Evolutionary conservation across 495 filamentous ascomycete species (phyloP), one percentile per base, ranked within the genome.

Genomic region (Cryomyces antarcticus): DNA sequence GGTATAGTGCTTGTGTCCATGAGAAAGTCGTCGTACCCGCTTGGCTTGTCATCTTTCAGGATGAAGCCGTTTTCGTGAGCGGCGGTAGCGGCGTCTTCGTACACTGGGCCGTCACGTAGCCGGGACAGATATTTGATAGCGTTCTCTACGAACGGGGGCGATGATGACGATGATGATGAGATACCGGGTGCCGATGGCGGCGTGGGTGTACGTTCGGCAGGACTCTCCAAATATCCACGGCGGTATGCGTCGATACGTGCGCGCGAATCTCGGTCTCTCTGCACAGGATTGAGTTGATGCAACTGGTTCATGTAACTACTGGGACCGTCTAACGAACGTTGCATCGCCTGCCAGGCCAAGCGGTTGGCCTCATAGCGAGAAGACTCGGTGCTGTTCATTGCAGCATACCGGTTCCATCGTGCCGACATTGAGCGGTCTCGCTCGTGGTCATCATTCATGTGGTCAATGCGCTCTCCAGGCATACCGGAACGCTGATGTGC

Each of bases 101-200:
- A 61, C 10, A 65, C 66, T 38, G 54, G 65, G 7, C 70, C 73
- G 45, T 63, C 62, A 6, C 76, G 73, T 46, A 82, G 53, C 37
- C 64, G 61, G 36, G 73, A 72, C 9, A 83, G 64, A 50, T 80
- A 82, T 47, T 67, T 68, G 49, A 83, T 75, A 4, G 69, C 70
- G 39, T 75, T 65, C 49, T 78, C 77, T 11, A 81, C 50, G 35
- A 68, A 51, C 3, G 51, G 42, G 12, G 47, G 55, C 6, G 62
- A 49, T 37, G 52, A 59, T 24, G 0, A 54, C 17, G 17, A 24
- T 2, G 17, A 2, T 24, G 17, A 24, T 24, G 17, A 24, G 17
- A 24, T 24, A 24, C 17, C 17, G 17, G 17, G 17, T 24, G 17
- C 17, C 17, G 17, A 24, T 24, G 17, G 17, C 17, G 17, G 17